phyloP scores from a whole-genome alignment of 2,329 filamentous ascomycete genomes.

The Shiraia sp. region DNA sequence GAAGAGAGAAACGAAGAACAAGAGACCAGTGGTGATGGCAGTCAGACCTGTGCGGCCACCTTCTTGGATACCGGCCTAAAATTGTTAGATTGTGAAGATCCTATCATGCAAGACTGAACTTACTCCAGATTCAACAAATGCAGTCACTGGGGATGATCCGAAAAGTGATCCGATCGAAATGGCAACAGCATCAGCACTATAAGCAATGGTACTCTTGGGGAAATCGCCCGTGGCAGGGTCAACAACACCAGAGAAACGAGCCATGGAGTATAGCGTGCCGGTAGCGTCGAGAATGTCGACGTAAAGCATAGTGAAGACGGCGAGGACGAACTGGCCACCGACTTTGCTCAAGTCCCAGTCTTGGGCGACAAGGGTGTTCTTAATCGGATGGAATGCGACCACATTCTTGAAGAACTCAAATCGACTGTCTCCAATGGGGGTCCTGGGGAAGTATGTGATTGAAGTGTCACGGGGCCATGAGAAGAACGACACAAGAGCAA shows the following conservation, averaged over 20 bases:
- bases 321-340: conserved; percentile 76
- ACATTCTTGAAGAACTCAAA: conserved; percentile 90
- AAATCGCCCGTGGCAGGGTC: conserved; percentile 85
- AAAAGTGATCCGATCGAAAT: conserved; percentile 81
- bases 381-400: conserved; percentile 79
- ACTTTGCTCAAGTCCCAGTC: conserved; percentile 72
- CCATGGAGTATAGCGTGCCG: conserved; percentile 88
- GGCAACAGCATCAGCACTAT: conserved; percentile 78
- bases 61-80: conserved; percentile 73
- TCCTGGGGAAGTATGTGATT: conserved; percentile 81
- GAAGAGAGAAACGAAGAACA: conserved; percentile 80
- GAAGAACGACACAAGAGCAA: conserved; percentile 81
- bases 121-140: conserved; percentile 81
- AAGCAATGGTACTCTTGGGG: conserved; percentile 81
- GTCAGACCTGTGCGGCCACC: conserved; percentile 83
- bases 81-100: background rate
- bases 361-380: conserved; percentile 69
- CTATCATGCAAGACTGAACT: conserved; percentile 9
- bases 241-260: conserved; percentile 77
- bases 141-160: conserved; percentile 79
- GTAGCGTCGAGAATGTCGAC: conserved; percentile 85
- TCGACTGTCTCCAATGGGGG: conserved; percentile 64
- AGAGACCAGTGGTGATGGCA: conserved; percentile 74
- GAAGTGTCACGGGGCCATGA: conserved; percentile 79
- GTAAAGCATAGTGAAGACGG: conserved; percentile 86